These are phyloP conservation scores for Lasiosphaeris hirsuta DNA, from an alignment of 495 filamentous ascomycete genomes.

Conservation along the genomic window DNA sequence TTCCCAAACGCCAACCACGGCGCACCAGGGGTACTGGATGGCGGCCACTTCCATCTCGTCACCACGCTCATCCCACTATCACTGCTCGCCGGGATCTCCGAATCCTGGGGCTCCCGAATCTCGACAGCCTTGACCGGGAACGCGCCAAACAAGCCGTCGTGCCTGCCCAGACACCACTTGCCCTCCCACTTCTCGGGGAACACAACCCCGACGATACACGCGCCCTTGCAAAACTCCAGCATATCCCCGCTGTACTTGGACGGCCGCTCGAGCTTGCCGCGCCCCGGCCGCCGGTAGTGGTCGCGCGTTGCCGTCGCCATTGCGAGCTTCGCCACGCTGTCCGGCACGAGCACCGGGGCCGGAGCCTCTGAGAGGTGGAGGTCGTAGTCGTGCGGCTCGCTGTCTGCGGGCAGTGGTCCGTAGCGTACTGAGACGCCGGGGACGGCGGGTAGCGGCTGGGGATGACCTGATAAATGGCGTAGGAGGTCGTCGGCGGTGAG, in stretches of 20 bases:
- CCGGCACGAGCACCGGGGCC: conserved; percentile 29
- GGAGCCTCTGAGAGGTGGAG: conserved; percentile 39
- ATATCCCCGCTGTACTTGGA: conserved; percentile 34
- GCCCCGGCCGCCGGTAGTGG: conserved; percentile 31
- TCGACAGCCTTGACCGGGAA: conserved; percentile 39
- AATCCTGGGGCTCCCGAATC: conserved; percentile 30
- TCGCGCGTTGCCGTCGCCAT: conserved; percentile 31
- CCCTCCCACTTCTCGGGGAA: conserved; percentile 45
- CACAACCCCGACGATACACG: conserved; percentile 41
- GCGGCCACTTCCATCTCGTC: conserved; percentile 44
- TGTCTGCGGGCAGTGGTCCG: conserved; percentile 22
- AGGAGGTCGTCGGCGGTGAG: conserved; percentile 30
- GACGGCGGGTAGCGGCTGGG: conserved; percentile 37
- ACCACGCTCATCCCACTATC: conserved; percentile 33
- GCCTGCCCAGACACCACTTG: conserved; percentile 44
- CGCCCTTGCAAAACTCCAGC: conserved; percentile 43
- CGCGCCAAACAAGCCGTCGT: conserved; percentile 42
- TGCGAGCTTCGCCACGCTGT: conserved; percentile 30
- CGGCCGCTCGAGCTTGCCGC: conserved; percentile 30
- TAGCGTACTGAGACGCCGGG: conserved; percentile 38
- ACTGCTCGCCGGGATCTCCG: conserved; percentile 28
- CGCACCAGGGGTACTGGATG: conserved; percentile 15
- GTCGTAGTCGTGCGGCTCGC: conserved; percentile 34
- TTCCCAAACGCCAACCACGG: conserved; percentile 43
- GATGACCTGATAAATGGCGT: conserved; percentile 34